These are phyloP conservation scores for Aspergillus pseudoterreus DNA, from an alignment of 2,329 filamentous ascomycete species.

Conservation along the genomic window DNA sequence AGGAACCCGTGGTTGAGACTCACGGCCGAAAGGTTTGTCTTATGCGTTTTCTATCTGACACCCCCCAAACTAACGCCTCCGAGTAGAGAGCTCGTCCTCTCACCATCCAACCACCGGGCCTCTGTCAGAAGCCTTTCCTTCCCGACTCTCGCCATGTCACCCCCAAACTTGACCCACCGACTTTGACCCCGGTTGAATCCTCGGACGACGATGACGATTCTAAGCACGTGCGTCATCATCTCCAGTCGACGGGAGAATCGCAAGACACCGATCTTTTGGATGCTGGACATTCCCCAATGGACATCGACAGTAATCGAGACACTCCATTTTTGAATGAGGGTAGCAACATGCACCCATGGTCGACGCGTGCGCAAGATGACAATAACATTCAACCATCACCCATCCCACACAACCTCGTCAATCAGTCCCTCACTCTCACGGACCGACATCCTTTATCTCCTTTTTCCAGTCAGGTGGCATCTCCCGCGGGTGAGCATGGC, in stretches of 20 bases:
- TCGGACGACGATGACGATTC: slow-evolving; percentile 29
- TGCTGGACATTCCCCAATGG: slow-evolving; percentile 16
- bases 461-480: not conserved
- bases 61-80: not conserved
- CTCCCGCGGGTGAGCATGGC: not conserved
- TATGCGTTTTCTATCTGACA: slow-evolving; percentile 8
- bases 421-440: slow-evolving; percentile 29
- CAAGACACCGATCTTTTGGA: not conserved
- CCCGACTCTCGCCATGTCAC: slow-evolving; percentile 14
- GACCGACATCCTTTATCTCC: slow-evolving; percentile 16
- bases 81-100: slow-evolving; percentile 30
- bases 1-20: slow-evolving; percentile 23
- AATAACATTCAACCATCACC: slow-evolving; percentile 24
- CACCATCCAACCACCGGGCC: slow-evolving; percentile 25
- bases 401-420: slow-evolving; percentile 26
- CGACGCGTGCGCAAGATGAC: slow-evolving; percentile 14
- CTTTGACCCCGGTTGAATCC: slow-evolving; percentile 35
- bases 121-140: slow-evolving; percentile 16
- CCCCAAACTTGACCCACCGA: slow-evolving; percentile 18
- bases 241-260: not conserved
- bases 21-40: slow-evolving; percentile 25
- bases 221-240: not conserved
- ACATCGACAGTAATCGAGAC: slow-evolving; percentile 28
- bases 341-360: slow-evolving; percentile 15
- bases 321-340: slow-evolving; percentile 11